Evolutionary conservation across 139 green algal species (phyloP), one percentile per base, ranked within the genome.

Genomic region (Chlorella vulgaris): DNA sequence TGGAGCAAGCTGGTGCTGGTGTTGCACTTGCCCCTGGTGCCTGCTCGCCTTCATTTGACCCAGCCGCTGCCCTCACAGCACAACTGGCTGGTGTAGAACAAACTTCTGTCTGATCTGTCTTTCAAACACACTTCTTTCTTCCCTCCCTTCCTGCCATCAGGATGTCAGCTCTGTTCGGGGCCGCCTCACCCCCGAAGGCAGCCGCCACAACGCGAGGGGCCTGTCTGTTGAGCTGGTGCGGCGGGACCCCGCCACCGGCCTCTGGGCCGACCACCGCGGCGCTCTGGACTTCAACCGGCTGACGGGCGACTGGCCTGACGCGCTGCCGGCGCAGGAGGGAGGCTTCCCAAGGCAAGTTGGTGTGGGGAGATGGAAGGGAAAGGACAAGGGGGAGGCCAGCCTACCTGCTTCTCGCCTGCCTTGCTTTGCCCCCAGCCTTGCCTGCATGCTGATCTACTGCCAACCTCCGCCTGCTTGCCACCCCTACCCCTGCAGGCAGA

Each of bases 271-370:
- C 36, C 35, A 61, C 38, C 73, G 73, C 3, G 74, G 65, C 51
- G 22, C 75, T 51, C 82, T 87, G 63, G 82, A 87, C 39, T 87
- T 87, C 76, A 87, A 87, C 39, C 7, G 71, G 69, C 73, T 84
- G 24, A 35, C 69, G 4, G 53, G 82, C 4, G 82, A 87, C 74
- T 87, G 63, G 62, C 82, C 82, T 1, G 58, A 87, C 19, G 76
- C 82, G 24, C 74, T 86, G 61, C 82, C 82, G 0, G 28, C 21
- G 0, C 4, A 15, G 2, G 26, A 29, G 3, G 81, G 74, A 29
- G 47, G 33, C 5, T 66, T 83, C 40, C 62, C 81, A 0, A 66
- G 76, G 76, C 31, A 29, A 0, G 58, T 19, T n/a, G 61, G 18
- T 36, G 29, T 0, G 18, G 61, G 10, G 29, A 58, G 21, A 0